Base-by-base conservation (phyloP, 2,329 filamentous ascomycete species). In the Monilinia aucupariae region DNA sequence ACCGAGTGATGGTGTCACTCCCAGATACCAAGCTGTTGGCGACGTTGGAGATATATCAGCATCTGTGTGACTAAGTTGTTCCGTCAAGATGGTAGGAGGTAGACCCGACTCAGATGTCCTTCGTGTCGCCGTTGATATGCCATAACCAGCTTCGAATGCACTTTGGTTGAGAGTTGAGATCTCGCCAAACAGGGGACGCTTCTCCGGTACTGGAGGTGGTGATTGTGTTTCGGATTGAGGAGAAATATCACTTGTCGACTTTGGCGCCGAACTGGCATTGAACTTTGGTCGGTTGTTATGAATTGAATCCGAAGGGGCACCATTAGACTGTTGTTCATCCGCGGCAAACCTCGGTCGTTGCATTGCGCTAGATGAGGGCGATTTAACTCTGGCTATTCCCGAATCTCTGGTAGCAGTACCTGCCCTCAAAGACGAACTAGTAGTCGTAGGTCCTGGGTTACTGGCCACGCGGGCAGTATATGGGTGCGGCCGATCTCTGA, bases 51-150 rank as follows among this genome's bases (percentile, higher is more conserved):
- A 83, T 63, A 78, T 59, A 66, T 83, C 81, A 47, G 79, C 76
- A 68, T 85, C 79, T 51, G 84, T 86, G 64, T 81, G 76, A 68
- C 80, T 85, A 68, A 83, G 78, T 5, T 80, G 79, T 67, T 82
- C 80, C 52, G 53, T 62, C 53, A 73, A 66, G 59, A 74, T 71
- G 65, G 75, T 78, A 68, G 80, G 81, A 66, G 82, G 80, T 67
- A 89, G 75, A 72, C 81, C 85, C n/a, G 89, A 87, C 71, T 92
- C 90, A 50, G 89, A 90, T 27, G 86, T 87, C 74, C 87, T 82
- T 66, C 87, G 79, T 64, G 80, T 78, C 58, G 81, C 77, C 56
- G 77, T 71, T 53, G 72, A 67, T 67, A 89, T 88, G 59, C 86
- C 87, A 76, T 85, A 85, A 6, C 84, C 85, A 59, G 79, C 77